Evolutionary conservation across 2,329 filamentous ascomycete genomes (phyloP).

Genomic region (Plectosphaerella sp.): DNA sequence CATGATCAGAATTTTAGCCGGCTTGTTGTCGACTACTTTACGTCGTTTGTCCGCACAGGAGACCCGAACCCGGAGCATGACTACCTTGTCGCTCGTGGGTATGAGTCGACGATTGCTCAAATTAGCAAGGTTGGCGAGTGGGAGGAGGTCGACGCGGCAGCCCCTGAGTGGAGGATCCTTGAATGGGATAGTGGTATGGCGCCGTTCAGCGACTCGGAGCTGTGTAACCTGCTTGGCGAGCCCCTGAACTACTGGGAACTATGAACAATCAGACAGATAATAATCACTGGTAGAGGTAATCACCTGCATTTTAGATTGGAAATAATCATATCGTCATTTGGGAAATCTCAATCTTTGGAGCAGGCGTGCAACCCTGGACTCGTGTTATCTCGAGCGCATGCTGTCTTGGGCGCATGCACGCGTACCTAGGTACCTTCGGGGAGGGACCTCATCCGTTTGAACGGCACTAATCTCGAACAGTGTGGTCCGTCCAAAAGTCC

Average conservation of each 20-base stretch:
- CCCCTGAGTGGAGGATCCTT: constrained; percentile 1
- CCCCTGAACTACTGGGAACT: not conserved
- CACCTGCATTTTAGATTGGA: too few species aligned
- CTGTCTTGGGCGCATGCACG: too few species aligned
- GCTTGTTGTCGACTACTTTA: constrained; percentile 29
- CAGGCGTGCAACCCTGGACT: too few species aligned
- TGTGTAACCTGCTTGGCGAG: not conserved
- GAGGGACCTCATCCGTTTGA: too few species aligned
- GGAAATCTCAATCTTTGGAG: too few species aligned
- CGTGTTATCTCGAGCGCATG: too few species aligned
- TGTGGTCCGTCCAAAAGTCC: too few species aligned
- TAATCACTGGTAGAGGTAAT: too few species aligned
- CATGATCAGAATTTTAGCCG: constrained; percentile 26
- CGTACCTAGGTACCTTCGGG: too few species aligned
- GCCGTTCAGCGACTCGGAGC: not conserved
- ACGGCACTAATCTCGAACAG: too few species aligned
- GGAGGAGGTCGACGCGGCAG: constrained; percentile 12
- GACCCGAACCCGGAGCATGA: constrained; percentile 23
- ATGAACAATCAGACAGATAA: not conserved
- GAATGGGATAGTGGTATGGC: not conserved
- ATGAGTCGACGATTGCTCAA: constrained; percentile 20
- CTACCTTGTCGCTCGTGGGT: constrained; percentile 24
- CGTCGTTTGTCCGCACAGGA: constrained; percentile 23
- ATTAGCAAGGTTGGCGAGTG: constrained; percentile 20
- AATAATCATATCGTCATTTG: too few species aligned